Evolutionary conservation across 2,329 filamentous ascomycete species (phyloP), one percentile per base, ranked within the genome.

Genomic region (Botrytis hyacinthi): DNA sequence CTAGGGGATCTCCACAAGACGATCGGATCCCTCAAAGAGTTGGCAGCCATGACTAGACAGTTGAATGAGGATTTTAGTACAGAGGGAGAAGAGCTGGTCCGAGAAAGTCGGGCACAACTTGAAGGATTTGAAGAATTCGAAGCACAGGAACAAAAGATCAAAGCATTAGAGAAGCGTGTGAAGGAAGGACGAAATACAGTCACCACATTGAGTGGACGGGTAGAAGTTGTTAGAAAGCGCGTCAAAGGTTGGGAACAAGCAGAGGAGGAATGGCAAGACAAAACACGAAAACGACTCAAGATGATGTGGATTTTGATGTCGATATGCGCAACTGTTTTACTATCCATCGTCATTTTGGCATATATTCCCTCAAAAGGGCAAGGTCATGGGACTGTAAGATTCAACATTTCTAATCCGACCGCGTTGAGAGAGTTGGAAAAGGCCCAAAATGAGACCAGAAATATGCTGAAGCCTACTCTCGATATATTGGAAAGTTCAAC

Each of bases 231-330:
- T 20, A 86, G 89, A 68, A 83, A 86, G 72, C 86, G 88, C 12
- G 88, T 95, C 22, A 90, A 92, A 79, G 84, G 84, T 42, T 93
- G 91, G 87, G 91, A 93, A 80, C 85, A 85, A 73, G 86, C 88
- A 2, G 92, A 94, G 81, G 85, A 84, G 66, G 88, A 90, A 78
- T 91, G 90, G 86, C 88, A 92, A 82, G 89, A 92, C 78, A 88
- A 85, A 78, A 92, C 90, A n/a, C 84, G 89, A 75, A 85, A 84
- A 79, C 86, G 90, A 68, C 83, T 93, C 75, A 88, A 87, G 76
- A 85, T 87, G 32, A 83, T 92, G 65, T 93, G 91, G 90, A 85
- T 89, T 57, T 84, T 89, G 75, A 87, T 87, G 74, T 87, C 83
- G 35, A 80, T 84, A 14, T 74, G 86, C n/a, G 75, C 77, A 29